These are phyloP conservation scores for Ustilago vetiveriae DNA, from an alignment of 1,284 basidiomycete species.

Conservation along the genomic window DNA sequence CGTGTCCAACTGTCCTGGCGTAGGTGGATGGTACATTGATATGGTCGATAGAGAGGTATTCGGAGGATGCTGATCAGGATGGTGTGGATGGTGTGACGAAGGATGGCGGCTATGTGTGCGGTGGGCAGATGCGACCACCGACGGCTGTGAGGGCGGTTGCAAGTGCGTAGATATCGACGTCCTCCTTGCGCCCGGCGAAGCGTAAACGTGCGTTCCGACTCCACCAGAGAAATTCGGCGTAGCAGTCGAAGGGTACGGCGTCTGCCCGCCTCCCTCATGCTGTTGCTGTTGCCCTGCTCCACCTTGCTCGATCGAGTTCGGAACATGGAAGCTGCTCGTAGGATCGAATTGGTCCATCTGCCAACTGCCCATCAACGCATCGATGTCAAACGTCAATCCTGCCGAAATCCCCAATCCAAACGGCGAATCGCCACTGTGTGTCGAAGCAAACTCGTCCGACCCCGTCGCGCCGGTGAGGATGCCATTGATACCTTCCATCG, in stretches of 20 bases:
- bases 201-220: constrained; percentile 1
- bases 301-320: constrained; percentile 3
- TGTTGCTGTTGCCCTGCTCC: background rate
- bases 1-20: constrained; percentile 39
- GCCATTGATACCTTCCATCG: constrained; percentile 18
- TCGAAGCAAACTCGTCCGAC: constrained; percentile 37
- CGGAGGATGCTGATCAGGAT: background rate
- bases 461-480: constrained; percentile 21
- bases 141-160: constrained; percentile 1
- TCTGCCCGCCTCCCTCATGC: constrained; percentile 7
- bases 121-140: background rate
- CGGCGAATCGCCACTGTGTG: constrained; percentile 41
- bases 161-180: constrained; percentile 4
- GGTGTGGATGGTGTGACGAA: constrained; percentile 7
- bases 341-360: constrained; percentile 36
- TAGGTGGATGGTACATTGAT: constrained; percentile 9
- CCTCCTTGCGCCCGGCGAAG: background rate
- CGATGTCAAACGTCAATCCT: constrained; percentile 42
- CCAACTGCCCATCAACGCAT: constrained; percentile 46
- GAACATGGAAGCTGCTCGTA: constrained; percentile 10
- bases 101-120: constrained; percentile 7
- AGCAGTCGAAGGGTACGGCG: constrained; percentile 2
- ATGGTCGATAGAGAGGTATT: background rate
- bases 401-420: constrained; percentile 44
- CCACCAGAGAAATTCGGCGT: background rate